Evolutionary conservation across 352 stramenopile genomes (phyloP).

Genomic region (Pythium oligandrum): DNA sequence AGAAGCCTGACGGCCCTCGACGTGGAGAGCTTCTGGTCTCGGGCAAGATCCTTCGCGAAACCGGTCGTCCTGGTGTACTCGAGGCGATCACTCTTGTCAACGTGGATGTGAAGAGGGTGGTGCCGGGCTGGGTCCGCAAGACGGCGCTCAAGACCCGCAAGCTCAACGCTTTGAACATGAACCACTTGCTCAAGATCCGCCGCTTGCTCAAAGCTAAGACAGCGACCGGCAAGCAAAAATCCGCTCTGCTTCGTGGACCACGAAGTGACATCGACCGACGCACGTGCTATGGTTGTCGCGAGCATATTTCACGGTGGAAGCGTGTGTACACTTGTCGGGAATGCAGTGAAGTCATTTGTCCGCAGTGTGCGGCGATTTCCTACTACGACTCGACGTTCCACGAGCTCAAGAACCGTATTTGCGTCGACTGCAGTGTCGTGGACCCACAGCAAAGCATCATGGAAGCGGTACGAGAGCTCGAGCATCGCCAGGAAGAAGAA

Average conservation of each 20-base stretch:
- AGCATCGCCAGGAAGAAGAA: neutral
- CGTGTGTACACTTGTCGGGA: conserved; percentile 52
- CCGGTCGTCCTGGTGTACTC: conserved; percentile 41
- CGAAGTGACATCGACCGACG: conserved; percentile 13
- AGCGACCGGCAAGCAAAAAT: no score
- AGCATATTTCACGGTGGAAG: conserved; percentile 61
- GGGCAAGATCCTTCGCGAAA: conserved; percentile 60
- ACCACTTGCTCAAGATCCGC: conserved; percentile 63
- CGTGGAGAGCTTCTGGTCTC: conserved; percentile 50
- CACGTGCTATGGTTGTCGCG: conserved; percentile 44
- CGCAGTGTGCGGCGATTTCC: conserved; percentile 47
- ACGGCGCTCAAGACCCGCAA: conserved; percentile 40
- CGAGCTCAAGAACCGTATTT: conserved; percentile 54
- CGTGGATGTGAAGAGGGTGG: conserved; percentile 30
- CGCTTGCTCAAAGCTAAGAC: conserved; percentile 21
- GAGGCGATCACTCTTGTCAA: conserved; percentile 57
- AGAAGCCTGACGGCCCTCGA: conserved; percentile 46
- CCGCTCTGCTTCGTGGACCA: no score
- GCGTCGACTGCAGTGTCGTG: conserved; percentile 30
- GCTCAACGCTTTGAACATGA: conserved; percentile 41
- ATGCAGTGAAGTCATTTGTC: conserved; percentile 61
- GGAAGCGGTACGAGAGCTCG: neutral
- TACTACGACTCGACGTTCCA: conserved; percentile 32
- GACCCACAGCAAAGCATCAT: no score
- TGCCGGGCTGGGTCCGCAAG: conserved; percentile 43